Evolutionary conservation across 768 basidiomycete genomes (phyloP).

Genomic region (Daedaleopsis sinensis): DNA sequence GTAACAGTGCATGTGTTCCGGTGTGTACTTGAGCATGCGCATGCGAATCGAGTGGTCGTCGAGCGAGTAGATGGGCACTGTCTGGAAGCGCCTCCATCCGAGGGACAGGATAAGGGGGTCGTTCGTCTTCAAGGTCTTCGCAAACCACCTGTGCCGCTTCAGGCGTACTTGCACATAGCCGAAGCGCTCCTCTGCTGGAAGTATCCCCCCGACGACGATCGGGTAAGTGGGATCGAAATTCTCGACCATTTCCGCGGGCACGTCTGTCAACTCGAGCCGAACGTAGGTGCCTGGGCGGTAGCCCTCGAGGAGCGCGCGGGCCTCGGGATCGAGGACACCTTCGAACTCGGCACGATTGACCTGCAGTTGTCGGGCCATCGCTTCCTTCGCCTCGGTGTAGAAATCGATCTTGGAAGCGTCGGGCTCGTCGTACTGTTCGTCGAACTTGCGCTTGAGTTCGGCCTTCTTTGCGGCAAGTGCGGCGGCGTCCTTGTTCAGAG

Average conservation of each 20-base stretch:
- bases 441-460: constrained; percentile 90
- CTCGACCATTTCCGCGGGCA: constrained; percentile 91
- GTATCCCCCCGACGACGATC: constrained; percentile 88
- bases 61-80: constrained; percentile 90
- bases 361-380: constrained; percentile 81
- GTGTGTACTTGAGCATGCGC: constrained; percentile 99
- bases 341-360: constrained; percentile 88
- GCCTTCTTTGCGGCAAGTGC: constrained; percentile 87
- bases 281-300: constrained; percentile 90
- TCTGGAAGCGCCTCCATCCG: constrained; percentile 98
- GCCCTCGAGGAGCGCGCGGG: constrained; percentile 86
- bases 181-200: constrained; percentile 88
- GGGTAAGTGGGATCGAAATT: constrained; percentile 93
- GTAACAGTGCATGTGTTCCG: constrained; percentile 99
- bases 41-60: constrained; percentile 98
- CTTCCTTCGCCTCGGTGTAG: constrained; percentile 90
- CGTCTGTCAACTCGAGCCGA: constrained; percentile 81
- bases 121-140: constrained; percentile 91
- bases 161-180: constrained; percentile 94
- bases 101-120: constrained; percentile 95
- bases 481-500: constrained; percentile 35
- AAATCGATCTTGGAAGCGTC: constrained; percentile 81
- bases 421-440: constrained; percentile 94
- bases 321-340: constrained; percentile 64
- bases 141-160: constrained; percentile 95